Evolutionary conservation across 2,329 filamentous ascomycete genomes (phyloP).

Genomic region (Colletotrichum gloeosporioides): DNA sequence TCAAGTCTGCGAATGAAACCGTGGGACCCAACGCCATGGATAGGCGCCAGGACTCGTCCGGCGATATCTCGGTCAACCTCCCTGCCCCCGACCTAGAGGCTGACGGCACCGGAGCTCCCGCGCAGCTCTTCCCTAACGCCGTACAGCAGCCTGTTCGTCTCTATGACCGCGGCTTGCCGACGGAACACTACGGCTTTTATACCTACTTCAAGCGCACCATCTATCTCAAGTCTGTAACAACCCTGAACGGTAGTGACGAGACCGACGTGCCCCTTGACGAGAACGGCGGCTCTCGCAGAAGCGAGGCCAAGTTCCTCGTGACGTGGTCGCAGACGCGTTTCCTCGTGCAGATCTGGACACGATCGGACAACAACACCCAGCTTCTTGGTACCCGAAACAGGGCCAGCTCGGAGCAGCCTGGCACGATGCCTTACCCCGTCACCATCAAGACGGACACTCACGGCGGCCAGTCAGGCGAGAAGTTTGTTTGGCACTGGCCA

Average conservation of each 20-base stretch:
- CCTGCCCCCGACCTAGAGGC: conserved; percentile 66
- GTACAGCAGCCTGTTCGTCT: conserved; percentile 81
- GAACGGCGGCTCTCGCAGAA: conserved; percentile 58
- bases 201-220: conserved; percentile 88
- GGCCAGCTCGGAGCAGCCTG: conserved; percentile 46
- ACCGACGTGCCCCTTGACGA: conserved; percentile 51
- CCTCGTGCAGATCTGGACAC: conserved; percentile 71
- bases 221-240: conserved; percentile 70
- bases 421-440: conserved; percentile 68
- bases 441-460: conserved; percentile 68
- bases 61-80: conserved; percentile 41
- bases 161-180: conserved; percentile 79
- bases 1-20: conserved; percentile 50
- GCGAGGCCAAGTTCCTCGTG: conserved; percentile 59
- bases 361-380: conserved; percentile 46
- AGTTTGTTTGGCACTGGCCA: conserved; percentile 59
- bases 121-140: conserved; percentile 73
- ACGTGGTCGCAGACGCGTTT: conserved; percentile 67
- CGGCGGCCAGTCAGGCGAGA: conserved; percentile 58
- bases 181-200: conserved; percentile 95
- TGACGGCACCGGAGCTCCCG: conserved; percentile 76
- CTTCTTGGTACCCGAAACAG: conserved; percentile 37
- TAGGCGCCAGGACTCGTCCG: conserved; percentile 29
- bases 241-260: conserved; percentile 50
- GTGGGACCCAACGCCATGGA: conserved; percentile 30